phyloP scores from a whole-genome alignment of 805 yeast genomes.

The Candida broadrunensis region DNA sequence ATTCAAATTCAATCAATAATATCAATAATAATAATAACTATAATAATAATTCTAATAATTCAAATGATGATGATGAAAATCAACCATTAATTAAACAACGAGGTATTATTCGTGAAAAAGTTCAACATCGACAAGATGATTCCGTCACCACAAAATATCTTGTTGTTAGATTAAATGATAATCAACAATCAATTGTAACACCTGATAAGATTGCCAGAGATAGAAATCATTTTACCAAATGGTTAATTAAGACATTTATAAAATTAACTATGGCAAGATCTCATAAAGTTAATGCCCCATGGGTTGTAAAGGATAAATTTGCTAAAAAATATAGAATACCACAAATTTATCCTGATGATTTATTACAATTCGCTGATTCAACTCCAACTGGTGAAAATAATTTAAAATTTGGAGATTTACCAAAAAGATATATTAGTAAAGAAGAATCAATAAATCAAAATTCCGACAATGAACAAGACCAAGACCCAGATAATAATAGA shows the following conservation, averaged over 20 bases:
- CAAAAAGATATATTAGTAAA: slow-evolving; percentile 2
- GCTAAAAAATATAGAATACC: slow-evolving; percentile 69
- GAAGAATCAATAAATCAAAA: background rate
- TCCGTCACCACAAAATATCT: slow-evolving; percentile 57
- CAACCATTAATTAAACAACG: slow-evolving; percentile 27
- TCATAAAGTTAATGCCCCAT: slow-evolving; percentile 87
- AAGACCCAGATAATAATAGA: slow-evolving; percentile 1
- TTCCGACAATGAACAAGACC: background rate
- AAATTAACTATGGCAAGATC: slow-evolving; percentile 76
- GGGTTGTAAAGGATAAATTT: slow-evolving; percentile 83
- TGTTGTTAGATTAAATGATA: slow-evolving; percentile 54
- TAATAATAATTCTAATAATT: slow-evolving; percentile 4
- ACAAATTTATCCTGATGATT: slow-evolving; percentile 54
- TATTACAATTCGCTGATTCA: slow-evolving; percentile 37
- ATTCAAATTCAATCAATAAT: background rate
- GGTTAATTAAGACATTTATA: slow-evolving; percentile 84
- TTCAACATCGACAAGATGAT: slow-evolving; percentile 59
- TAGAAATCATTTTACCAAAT: slow-evolving; percentile 82
- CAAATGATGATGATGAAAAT: background rate
- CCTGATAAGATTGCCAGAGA: slow-evolving; percentile 76
- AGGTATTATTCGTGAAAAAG: slow-evolving; percentile 81
- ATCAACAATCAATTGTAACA: slow-evolving; percentile 65
- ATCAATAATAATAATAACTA: slow-evolving; percentile 13
- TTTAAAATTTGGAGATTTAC: slow-evolving; percentile 8
- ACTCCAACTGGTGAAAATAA: slow-evolving; percentile 30